Percentiles rank a stretch among this genome's conserved stretches.
Conservation (phyloP, 2,329 filamentous ascomycete species). For the Fusarium tanahbumbuense region DNA sequence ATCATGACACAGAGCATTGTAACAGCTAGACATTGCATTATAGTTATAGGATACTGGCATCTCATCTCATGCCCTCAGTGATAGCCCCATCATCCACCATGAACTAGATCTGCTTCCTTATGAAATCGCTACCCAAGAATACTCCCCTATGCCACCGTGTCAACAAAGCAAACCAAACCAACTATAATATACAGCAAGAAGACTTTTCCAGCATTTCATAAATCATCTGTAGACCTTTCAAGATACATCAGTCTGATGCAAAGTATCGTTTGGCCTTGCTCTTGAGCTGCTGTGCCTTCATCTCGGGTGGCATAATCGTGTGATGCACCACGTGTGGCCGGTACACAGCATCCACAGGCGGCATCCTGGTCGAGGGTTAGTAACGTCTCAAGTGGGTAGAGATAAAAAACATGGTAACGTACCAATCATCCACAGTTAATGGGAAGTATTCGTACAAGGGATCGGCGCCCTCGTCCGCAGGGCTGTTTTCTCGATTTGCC, state of each 20-base stretch:
- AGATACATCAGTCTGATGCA: constrained; percentile 64
- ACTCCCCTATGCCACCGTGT: constrained; percentile 8
- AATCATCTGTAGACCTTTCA: constrained; percentile 34
- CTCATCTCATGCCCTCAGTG: constrained; percentile 23
- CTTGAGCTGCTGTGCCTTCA: constrained; percentile 74
- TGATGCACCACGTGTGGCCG: constrained; percentile 94
- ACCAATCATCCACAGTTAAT: constrained; percentile 89
- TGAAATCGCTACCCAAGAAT: constrained; percentile 16
- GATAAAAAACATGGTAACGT: constrained; percentile 39
- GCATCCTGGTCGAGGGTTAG: constrained; percentile 67
- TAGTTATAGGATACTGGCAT: constrained; percentile 39
- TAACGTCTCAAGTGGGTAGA: constrained; percentile 1
- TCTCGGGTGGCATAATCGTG: constrained; percentile 75
- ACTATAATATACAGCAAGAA: constrained; percentile 35
- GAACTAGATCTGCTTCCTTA: constrained; percentile 8
- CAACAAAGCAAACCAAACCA: neutral
- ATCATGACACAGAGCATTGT: neutral
- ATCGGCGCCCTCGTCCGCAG: constrained; percentile 82
- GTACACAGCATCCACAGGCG: constrained; percentile 89
- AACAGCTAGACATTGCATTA: constrained; percentile 14
- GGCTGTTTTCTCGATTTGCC: constrained; percentile 64
- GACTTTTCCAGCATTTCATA: constrained; percentile 35
- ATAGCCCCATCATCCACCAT: constrained; percentile 10
- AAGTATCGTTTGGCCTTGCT: constrained; percentile 79
- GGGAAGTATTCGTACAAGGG: constrained; percentile 96